A percentile compares a stretch with the other conserved stretches of the same genome.
Evolutionary conservation across 2,329 filamentous ascomycete species (phyloP).

Genomic region (Zymoseptoria ardabiliae): DNA sequence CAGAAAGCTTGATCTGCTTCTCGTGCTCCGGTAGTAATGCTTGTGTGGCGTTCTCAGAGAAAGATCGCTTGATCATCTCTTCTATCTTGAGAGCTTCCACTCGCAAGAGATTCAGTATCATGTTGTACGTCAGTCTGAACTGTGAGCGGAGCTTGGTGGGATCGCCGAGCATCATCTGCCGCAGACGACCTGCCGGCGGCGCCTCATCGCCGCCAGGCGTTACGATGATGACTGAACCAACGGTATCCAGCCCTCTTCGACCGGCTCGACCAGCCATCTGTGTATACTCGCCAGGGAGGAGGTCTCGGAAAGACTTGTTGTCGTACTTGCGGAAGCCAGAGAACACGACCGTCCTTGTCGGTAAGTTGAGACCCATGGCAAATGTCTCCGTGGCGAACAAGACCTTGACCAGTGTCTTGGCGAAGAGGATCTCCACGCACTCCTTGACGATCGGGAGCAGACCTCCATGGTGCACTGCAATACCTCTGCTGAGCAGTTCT

Average conservation of each 20-base stretch:
- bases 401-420: slow-evolving; percentile 89
- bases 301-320: slow-evolving; percentile 80
- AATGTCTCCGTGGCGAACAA: slow-evolving; percentile 98
- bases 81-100: slow-evolving; percentile 98
- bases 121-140: slow-evolving; percentile 96
- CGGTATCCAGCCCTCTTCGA: slow-evolving; percentile 81
- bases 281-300: slow-evolving; percentile 92
- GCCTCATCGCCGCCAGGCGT: slow-evolving; percentile 74
- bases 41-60: slow-evolving; percentile 96
- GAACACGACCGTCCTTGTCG: slow-evolving; percentile 93
- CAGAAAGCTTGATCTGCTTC: slow-evolving; percentile 84
- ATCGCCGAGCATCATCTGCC: slow-evolving; percentile 92
- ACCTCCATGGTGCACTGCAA: slow-evolving; percentile 94
- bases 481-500: slow-evolving; percentile 77
- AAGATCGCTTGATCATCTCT: slow-evolving; percentile 99
- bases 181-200: slow-evolving; percentile 72
- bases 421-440: slow-evolving; percentile 92
- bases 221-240: slow-evolving; percentile 92
- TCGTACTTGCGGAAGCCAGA: slow-evolving; percentile 96
- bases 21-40: slow-evolving; percentile 91
- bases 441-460: slow-evolving; percentile 95
- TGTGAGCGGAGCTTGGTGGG: slow-evolving; percentile 93
- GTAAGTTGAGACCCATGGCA: slow-evolving; percentile 94
- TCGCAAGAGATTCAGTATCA: slow-evolving; percentile 92
- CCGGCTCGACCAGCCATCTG: slow-evolving; percentile 97